Conservation (phyloP, 805 yeast genomes). For the Tetrapisispora arboricola region DNA sequence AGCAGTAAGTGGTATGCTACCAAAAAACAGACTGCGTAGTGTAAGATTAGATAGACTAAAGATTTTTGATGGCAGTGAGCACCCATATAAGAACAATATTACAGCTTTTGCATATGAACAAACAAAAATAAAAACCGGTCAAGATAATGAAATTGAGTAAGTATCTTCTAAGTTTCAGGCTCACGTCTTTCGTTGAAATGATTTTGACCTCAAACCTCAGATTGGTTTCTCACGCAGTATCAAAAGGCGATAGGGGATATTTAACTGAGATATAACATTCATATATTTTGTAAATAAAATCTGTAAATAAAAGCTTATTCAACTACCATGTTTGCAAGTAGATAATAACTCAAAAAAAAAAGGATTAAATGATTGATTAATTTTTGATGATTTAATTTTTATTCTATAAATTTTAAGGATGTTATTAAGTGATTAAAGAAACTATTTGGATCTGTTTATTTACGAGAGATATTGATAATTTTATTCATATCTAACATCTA, state of each 20-base stretch:
- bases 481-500: slow-evolving; percentile 32
- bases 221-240: no score
- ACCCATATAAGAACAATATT: slow-evolving; percentile 76
- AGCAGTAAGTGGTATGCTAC: slow-evolving; percentile 95
- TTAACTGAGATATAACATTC: background rate
- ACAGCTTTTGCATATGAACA: slow-evolving; percentile 79
- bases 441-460: no score
- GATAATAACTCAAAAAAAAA: no score
- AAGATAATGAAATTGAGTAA: background rate
- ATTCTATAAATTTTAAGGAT: no score
- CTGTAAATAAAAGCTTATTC: background rate
- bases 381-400: no score
- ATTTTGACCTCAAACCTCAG: no score
- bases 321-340: no score
- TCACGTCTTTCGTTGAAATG: no score
- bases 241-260: background rate
- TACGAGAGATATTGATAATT: no score
- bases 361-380: no score
- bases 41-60: slow-evolving; percentile 74
- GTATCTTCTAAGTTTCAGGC: no score
- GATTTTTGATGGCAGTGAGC: slow-evolving; percentile 77
- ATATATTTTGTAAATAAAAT: background rate
- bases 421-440: no score
- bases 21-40: slow-evolving; percentile 77
- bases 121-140: slow-evolving; percentile 8